Evolutionary conservation across 257 asterid genomes (phyloP), one percentile per base, ranked within the genome.

Genomic region (Solanum pinnatisectum): DNA sequence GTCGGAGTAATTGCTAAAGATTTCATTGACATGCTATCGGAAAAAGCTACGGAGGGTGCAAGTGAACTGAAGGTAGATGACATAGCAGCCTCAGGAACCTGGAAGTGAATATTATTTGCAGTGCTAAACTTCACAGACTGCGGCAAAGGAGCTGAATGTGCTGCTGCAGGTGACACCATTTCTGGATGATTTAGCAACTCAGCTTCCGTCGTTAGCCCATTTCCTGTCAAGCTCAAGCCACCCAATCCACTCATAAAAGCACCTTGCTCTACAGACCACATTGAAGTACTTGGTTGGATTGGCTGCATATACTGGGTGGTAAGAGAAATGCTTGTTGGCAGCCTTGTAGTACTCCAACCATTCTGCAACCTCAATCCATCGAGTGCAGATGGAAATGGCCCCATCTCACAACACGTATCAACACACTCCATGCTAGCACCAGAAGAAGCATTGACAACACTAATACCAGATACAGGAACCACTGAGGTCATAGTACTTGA

Each of bases 221-320:
- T 94, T 88, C 94, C 99, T 90, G 83, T 88, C 88, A 94, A 89
- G 87, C 90, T 91, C 86, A 94, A 79, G 88, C 92, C 92, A 71
- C 93, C 91, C 90, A 95, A 86, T 60, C 96, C 95, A 90, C 90
- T 95, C 87, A 82, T 88, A 73, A 89, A 68, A 46, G 94, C 88
- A 86, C 85, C 88, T 36, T 93, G 94, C 37, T 93, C 96, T 15
- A 88, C 90, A 42, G 90, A 89, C 99, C 95, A 95, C 84, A 90
- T 90, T 60, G 96, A 88, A 67, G 88, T 74, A 85, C 87, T 86
- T 68, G 95, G 87, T 84, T 90, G 95, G 77, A 85, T 88, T 42
- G 95, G 89, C 72, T 90, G 95, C 91, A 86, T 84, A 91, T 91
- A 88, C 74, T 95, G 96, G 78, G 93, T 72, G 84, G 89, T 56